Base-by-base conservation (phyloP, 2,329 filamentous ascomycete species). In the Lachnellula arida region DNA sequence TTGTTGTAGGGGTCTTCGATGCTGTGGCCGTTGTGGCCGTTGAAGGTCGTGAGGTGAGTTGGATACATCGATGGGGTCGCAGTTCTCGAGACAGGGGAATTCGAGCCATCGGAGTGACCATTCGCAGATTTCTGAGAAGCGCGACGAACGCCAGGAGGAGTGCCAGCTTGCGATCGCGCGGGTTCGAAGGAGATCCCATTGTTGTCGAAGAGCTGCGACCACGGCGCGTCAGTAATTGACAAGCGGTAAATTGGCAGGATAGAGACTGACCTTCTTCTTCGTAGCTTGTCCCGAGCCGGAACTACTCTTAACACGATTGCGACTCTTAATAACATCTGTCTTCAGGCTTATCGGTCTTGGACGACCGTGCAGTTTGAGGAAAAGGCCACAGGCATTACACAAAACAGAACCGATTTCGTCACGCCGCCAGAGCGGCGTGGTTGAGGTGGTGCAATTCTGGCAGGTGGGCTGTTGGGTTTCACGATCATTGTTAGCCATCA, bases 251-350 rank as follows among this genome's bases (percentile, higher is more conserved):
- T n/a, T 25, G 19, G 3, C 12, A 35, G 25, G 5, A 19, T 9
- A 12, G n/a, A 54, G 43, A 40, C 75, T 68, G 76, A 91, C 90
- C 86, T 95, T 96, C 74, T 91, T 85, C 73, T 86, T 92, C 68
- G 90, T 88, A 47, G 86, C 85, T 60, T 89, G 81, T 2, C 78
- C 89, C 8, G 88, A 84, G 53, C 83, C 82, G 73, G 84, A 82
- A 28, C 91, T 32, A 32, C 28, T 94, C 80, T 97, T 97, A 66
- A 97, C 93, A 63, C 94, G 86, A 75, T 99, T 99, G 68, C 94
- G 91, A 78, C 92, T 97, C 80, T 99, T 99, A 78, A 99, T 99
- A 65, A 97, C 93, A 78, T 99, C 94, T 49, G 94, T 97, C 81
- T 99, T 99, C 67, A 99, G 82, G 66, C 90, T 96, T 72, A 96